Base-by-base conservation (phyloP, 305 asterid genomes). In the Solanum hybrid region DNA sequence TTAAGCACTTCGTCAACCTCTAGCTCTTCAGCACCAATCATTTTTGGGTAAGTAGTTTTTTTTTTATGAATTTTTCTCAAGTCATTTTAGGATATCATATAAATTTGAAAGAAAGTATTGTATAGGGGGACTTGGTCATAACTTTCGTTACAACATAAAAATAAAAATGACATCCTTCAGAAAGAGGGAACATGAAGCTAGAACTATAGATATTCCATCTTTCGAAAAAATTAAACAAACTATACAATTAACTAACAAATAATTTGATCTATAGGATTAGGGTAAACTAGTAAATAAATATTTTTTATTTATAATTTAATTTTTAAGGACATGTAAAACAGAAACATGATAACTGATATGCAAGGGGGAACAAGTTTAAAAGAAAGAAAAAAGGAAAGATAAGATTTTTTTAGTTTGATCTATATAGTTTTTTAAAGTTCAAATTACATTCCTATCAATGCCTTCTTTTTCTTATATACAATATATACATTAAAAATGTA, bases 11-110 rank as follows among this genome's bases (percentile, higher is more conserved):
- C 98, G 36, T 74, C 92, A 40, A 89, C 92, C 80, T 94, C 95
- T 85, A 97, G 95, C 92, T 94, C 97, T 79, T 94, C 99, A 24
- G 96, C 98, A 88, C 95, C 98, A 88, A 92, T 96, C 89, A 93
- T 95, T 74, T 97, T 97, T 51, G 99, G 99, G 99, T 97, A 90
- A 94, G 97, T 3, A 67, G 0, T 4, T 26, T 10, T n/a, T 9
- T 11, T 11, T 67, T 10, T 0, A 40, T 67, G 16, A 73, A 24
- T 11, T 67, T 57, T 69, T 4, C 6, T 69, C 8, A 24, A 64
- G 73, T 61, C 71, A 18, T 16, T 13, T 18, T 57, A 16, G 67
- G 11, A 22, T 20, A 61, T 61, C 5, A 22, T 3, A 61, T 61
- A 61, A 61, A 69, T 24, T n/a, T 11, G 14, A 10, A 71, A 20